Base-by-base conservation (phyloP, 1,284 basidiomycete species). In the Tetrapyrgos nigripes region DNA sequence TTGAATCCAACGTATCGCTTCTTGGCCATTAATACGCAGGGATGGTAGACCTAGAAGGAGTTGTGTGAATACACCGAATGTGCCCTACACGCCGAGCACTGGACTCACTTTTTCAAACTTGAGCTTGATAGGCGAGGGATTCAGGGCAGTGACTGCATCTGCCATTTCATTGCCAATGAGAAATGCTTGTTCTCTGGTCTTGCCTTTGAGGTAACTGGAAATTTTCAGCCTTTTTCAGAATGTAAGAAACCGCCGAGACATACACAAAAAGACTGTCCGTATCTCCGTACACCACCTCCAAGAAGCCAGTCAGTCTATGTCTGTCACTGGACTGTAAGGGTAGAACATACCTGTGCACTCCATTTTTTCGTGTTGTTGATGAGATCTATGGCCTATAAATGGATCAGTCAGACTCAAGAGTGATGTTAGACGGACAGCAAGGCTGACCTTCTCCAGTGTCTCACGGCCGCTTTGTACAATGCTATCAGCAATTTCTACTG, bases 1-100 rank as follows among this genome's bases (percentile, higher is more conserved):
- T 96, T 97, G 79, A 93, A 96, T 2, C 97, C 97, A 9, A 97
- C 96, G 67, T 98, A 98, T 61, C 96, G 86, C 71, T 98, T 98
- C 81, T 99, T 99, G 0, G 96, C 94, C 79, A 98, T 85, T 23
- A 99, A 82, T 0, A 98, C 88, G 61, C 92, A 96, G 1, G 95
- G 96, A 53, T 96, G 83, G 73, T 98, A 99, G 3, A 98, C 93
- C 93, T 95, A 50, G 21, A 45, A 28, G 50, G 33, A 48, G 24
- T 28, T 58, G 53, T 19, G 21, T 24, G 23, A 19, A 28, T 28
- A 13, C 46, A 44, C n/a, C n/a, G n/a, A n/a, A n/a, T n/a, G 23
- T 1, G 21, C 40, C 14, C 21, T 19, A 24, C 27, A 47, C n/a
- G 21, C 11, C 29, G 26, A 6, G 43, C n/a, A 23, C 57, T 31